These are phyloP conservation scores for Entomortierella beljakovae DNA, from an alignment of 192 early-diverging fungal species.

Conservation along the genomic window DNA sequence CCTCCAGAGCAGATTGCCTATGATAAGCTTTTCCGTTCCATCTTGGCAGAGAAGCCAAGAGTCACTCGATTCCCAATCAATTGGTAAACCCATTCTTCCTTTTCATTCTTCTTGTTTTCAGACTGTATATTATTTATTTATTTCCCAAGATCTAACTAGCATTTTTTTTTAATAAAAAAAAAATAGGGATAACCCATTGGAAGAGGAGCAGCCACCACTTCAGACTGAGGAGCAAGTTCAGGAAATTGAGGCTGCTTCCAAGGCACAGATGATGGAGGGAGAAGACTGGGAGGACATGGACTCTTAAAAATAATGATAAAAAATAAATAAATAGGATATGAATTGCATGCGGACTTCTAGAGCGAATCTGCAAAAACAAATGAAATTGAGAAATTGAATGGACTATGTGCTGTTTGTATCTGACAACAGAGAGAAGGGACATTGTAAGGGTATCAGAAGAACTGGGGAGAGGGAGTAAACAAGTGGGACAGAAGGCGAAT, in stretches of 20 bases:
- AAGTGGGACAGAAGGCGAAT: no score
- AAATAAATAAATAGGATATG: not conserved
- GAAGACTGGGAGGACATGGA: slow-evolving; percentile 48
- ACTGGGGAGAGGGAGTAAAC: no score
- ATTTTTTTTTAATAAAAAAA: not conserved
- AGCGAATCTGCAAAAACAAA: no score
- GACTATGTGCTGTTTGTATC: no score
- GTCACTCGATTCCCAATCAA: slow-evolving; percentile 90
- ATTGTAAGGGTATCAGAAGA: no score
- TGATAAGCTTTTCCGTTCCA: slow-evolving; percentile 85
- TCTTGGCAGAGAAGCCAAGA: slow-evolving; percentile 94
- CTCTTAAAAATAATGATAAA: slow-evolving; percentile 4
- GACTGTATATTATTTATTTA: slow-evolving; percentile 1
- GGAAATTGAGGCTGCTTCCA: slow-evolving; percentile 39
- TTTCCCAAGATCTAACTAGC: not conserved
- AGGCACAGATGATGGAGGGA: slow-evolving; percentile 33
- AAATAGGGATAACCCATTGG: slow-evolving; percentile 47
- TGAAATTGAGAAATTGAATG: no score
- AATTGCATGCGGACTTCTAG: no score
- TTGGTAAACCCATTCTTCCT: slow-evolving; percentile 46
- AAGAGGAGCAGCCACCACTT: slow-evolving; percentile 47
- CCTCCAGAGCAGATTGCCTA: slow-evolving; percentile 80
- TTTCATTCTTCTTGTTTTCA: not conserved
- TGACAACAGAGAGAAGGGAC: no score
- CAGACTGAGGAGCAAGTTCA: slow-evolving; percentile 50